Evolutionary conservation across 2,329 filamentous ascomycete genomes (phyloP).

Genomic region (Aspergillus pseudoviridinutans): DNA sequence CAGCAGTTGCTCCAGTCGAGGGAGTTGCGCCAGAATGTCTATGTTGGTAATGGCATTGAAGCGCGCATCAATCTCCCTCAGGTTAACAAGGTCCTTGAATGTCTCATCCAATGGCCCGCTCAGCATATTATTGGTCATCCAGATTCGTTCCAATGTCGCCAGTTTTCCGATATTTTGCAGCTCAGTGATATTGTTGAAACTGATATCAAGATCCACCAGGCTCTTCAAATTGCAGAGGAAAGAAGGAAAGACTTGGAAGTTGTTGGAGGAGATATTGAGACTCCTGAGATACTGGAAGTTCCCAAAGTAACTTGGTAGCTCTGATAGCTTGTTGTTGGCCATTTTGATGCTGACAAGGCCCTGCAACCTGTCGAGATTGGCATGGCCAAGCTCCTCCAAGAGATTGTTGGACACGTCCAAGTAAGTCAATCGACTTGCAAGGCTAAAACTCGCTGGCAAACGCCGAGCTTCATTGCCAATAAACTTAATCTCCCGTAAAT

Average conservation of each 20-base stretch:
- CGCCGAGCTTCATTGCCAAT: conserved; percentile 89
- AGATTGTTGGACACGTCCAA: conserved; percentile 94
- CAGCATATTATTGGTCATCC: conserved; percentile 93
- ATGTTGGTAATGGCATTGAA: conserved; percentile 90
- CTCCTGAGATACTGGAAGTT: conserved; percentile 74
- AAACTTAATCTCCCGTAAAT: conserved; percentile 91
- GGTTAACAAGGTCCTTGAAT: conserved; percentile 67
- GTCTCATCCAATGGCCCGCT: conserved; percentile 68
- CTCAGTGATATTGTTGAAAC: conserved; percentile 83
- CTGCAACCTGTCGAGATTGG: conserved; percentile 70
- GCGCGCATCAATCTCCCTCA: conserved; percentile 90
- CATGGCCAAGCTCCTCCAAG: conserved; percentile 80
- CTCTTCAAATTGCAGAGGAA: conserved; percentile 80
- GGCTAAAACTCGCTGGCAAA: conserved; percentile 76
- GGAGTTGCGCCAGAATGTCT: conserved; percentile 77
- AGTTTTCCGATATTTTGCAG: conserved; percentile 78
- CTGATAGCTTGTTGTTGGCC: conserved; percentile 83
- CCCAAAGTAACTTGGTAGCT: conserved; percentile 76
- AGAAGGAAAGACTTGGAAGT: conserved; percentile 75
- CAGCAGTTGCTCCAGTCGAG: conserved; percentile 80
- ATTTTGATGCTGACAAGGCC: conserved; percentile 84
- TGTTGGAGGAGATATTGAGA: conserved; percentile 91
- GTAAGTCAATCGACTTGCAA: conserved; percentile 77
- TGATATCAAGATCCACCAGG: conserved; percentile 89
- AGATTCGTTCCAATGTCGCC: conserved; percentile 76